Base-by-base conservation (phyloP, 2,329 filamentous ascomycete species). In the Laburnicola sp. region DNA sequence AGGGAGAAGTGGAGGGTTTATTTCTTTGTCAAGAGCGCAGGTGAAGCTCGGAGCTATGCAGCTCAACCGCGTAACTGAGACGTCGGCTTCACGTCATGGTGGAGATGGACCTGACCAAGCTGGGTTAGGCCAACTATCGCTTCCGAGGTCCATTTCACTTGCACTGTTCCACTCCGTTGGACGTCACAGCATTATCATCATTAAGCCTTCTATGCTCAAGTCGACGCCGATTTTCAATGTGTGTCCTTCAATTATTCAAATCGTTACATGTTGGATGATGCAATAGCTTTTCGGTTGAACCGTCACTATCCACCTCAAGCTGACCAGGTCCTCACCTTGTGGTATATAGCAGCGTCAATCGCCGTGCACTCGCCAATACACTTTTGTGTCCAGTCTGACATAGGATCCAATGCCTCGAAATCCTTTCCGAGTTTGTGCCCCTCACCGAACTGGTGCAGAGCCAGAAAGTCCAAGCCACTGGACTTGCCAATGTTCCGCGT, bases 341-440 rank as follows among this genome's bases (percentile, higher is more conserved):
- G 45, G 48, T 64, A 71, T 16, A 71, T 53, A 5, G 60, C 66
- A 16, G 62, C 65, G 54, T 70, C 67, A 45, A 69, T 65, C 11
- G 50, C 54, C 35, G 58, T 58, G 23, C 59, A 62, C 9, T 56
- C 47, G 2, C 34, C 45, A 60, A 66, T 63, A 6, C 59, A 51
- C 37, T 48, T 63, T 56, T 66, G 66, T 9, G 66, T 70, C 66
- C 68, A 70, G 3, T 66, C 60, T 6, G 59, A 66, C 41, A 70
- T 63, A 0, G 65, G 66, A 16, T 70, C 55, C 31, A 68, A 45
- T 4, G 64, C 54, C 26, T 57, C 48, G 1, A 70, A 65, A 23
- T 65, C 51, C n/a, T 53, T 58, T 6, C 65, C 66, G 22, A 71
- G 34, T 37, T 61, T 54, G 23, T 70, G 53, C 0, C 54, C 58